These are phyloP conservation scores for Aspergillus homomorphus DNA, from an alignment of 495 filamentous ascomycete genomes.

Conservation along the genomic window DNA sequence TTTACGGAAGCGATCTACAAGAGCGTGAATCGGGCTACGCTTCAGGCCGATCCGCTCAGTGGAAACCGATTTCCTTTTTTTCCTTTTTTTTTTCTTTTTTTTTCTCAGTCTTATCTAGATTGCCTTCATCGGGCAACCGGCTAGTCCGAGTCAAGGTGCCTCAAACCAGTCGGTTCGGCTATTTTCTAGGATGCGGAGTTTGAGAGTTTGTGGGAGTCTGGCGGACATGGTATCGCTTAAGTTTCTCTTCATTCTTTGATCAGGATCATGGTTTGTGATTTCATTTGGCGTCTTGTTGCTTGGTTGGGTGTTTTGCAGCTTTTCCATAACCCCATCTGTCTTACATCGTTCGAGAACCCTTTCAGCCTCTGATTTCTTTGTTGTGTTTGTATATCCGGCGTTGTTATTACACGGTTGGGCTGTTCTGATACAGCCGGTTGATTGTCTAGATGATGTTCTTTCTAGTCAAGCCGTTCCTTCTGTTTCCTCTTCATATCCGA, in stretches of 20 bases:
- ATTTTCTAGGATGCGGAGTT: conserved; percentile 23
- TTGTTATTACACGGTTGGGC: background rate
- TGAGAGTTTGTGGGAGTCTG: conserved; percentile 9
- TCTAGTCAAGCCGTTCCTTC: background rate
- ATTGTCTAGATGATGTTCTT: background rate
- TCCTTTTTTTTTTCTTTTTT: conserved; percentile 9
- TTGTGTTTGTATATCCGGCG: background rate
- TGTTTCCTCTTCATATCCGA: conserved; percentile 8
- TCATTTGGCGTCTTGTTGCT: background rate
- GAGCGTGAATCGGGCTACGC: conserved; percentile 21
- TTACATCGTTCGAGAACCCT: conserved; percentile 1
- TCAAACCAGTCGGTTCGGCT: conserved; percentile 7
- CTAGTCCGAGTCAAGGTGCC: conserved; percentile 9
- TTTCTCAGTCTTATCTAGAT: conserved; percentile 17
- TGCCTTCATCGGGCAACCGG: conserved; percentile 17
- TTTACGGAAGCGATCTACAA: conserved; percentile 46
- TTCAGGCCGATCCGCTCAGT: too few species aligned
- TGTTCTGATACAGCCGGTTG: background rate
- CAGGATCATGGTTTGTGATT: background rate
- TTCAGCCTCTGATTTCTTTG: background rate
- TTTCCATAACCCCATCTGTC: background rate
- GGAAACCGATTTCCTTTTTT: background rate
- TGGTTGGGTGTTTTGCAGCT: background rate
- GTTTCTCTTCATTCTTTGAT: conserved; percentile 2
- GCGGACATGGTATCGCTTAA: background rate